Conservation (phyloP, 352 stramenopile species). For the Phytophthora pistaciae region DNA sequence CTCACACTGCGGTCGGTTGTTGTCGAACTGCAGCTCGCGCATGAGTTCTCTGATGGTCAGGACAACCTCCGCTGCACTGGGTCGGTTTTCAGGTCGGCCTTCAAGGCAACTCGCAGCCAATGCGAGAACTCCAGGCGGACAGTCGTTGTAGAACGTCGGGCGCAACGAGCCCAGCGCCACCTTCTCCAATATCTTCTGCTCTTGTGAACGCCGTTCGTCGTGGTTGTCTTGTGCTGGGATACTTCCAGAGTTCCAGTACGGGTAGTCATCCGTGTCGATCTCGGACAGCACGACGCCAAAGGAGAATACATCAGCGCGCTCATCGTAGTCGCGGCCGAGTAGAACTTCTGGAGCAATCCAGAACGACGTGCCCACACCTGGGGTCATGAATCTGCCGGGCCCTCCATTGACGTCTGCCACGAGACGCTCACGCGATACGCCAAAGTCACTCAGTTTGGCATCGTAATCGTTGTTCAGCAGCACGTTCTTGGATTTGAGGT, state of each 20-base stretch:
- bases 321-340: constrained; percentile 51
- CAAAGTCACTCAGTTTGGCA: constrained; percentile 84
- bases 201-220: constrained; percentile 41
- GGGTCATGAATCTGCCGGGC: constrained; percentile 61
- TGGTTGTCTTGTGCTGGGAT: constrained; percentile 34
- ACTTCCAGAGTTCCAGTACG: constrained; percentile 53
- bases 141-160: constrained; percentile 64
- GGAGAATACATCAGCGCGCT: constrained; percentile 55
- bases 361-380: constrained; percentile 52
- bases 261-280: constrained; percentile 60
- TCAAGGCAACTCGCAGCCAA: constrained; percentile 56
- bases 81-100: constrained; percentile 50
- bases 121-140: constrained; percentile 46
- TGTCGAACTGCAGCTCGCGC: constrained; percentile 29
- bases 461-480: constrained; percentile 64
- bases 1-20: constrained; percentile 15
- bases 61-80: constrained; percentile 50
- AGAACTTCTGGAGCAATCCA: constrained; percentile 59
- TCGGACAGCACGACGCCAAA: constrained; percentile 60
- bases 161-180: constrained; percentile 47
- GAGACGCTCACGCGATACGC: constrained; percentile 58
- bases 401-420: constrained; percentile 17
- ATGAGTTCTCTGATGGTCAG: constrained; percentile 48
- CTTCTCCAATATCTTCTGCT: constrained; percentile 53
- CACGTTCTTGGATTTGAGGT: constrained; percentile 87